A percentile compares a stretch with the other conserved stretches of the same genome.
Conservation (phyloP, 2,329 filamentous ascomycete species). For the Fusarium sp. region DNA sequence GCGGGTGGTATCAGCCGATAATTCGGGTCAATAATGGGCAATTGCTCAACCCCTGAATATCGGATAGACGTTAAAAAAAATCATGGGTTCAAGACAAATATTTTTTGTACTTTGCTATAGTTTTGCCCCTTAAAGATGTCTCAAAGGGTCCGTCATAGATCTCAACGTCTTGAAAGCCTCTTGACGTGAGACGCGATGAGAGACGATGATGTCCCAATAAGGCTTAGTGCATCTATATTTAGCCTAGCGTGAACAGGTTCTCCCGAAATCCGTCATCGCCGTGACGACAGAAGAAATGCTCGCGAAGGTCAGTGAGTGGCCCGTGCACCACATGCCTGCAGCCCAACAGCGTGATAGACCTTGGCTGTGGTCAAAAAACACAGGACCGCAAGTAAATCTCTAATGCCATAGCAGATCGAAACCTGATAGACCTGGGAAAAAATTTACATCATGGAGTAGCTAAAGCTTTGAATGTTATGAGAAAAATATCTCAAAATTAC, state of each 20-base stretch:
- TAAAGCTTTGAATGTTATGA: too few species aligned
- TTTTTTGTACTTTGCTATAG: not conserved
- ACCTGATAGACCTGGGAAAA: too few species aligned
- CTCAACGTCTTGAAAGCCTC: conserved; percentile 23
- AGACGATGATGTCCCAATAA: conserved; percentile 20
- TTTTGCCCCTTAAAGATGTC: not conserved
- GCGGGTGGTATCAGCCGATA: conserved; percentile 15
- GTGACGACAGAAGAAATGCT: conserved; percentile 50
- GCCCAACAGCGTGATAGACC: conserved; percentile 5
- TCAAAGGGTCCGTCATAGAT: conserved; percentile 11
- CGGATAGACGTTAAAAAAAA: not conserved
- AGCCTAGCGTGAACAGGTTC: conserved; percentile 22
- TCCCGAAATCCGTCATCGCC: conserved; percentile 50
- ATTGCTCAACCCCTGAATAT: not conserved
- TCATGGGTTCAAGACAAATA: not conserved
- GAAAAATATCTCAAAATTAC: too few species aligned
- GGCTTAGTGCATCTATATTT: not conserved
- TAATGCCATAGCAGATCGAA: too few species aligned
- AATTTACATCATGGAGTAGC: too few species aligned
- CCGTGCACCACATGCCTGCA: conserved; percentile 47
- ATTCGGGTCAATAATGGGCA: conserved; percentile 15
- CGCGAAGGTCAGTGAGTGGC: conserved; percentile 34
- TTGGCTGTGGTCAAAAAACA: too few species aligned
- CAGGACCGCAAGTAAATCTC: too few species aligned
- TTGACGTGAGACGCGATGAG: conserved; percentile 46